These are phyloP conservation scores for Daucus carota DNA, from an alignment of 129 eudicot species.

Conservation along the genomic window DH1_v3.0 NC_030387.2:40676501-40677000, in stretches of 20 bases:
- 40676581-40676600: slow-evolving; percentile 35
- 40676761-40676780: slow-evolving; percentile 84
- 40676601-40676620: slow-evolving; percentile 55
- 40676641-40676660: slow-evolving; percentile 50
- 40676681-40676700: slow-evolving; percentile 78
- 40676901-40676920: neutral
- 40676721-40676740: slow-evolving; percentile 86
- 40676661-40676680: slow-evolving; percentile 60
- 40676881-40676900: neutral
- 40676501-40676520: slow-evolving; percentile 52
- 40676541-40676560: slow-evolving; percentile 54
- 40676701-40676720: slow-evolving; percentile 85
- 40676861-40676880: neutral
- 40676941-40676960: neutral
- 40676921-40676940: neutral
- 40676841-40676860: slow-evolving; percentile 19
- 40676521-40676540: slow-evolving; percentile 43
- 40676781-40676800: slow-evolving; percentile 95
- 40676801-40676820: slow-evolving; percentile 89
- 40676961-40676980: neutral
- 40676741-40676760: slow-evolving; percentile 84
- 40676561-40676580: slow-evolving; percentile 50
- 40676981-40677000: neutral
- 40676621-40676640: slow-evolving; percentile 48
- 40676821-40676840: slow-evolving; percentile 96